Conservation (phyloP, 352 stramenopile genomes). For the Phytophthora aleatoria region DNA sequence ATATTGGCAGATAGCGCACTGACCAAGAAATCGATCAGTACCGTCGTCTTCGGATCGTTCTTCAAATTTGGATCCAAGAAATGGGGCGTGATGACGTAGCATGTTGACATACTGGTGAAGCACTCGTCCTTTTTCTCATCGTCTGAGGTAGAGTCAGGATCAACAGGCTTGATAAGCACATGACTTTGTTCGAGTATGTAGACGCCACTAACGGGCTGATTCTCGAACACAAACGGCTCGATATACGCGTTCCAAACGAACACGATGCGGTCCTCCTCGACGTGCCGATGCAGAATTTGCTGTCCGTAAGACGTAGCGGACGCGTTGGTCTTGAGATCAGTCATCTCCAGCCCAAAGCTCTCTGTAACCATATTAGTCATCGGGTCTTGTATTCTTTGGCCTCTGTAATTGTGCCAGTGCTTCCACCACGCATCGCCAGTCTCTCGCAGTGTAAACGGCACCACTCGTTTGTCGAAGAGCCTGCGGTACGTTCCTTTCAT, state of each 20-base stretch:
- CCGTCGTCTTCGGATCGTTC: constrained; percentile 29
- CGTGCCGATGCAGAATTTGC: constrained; percentile 59
- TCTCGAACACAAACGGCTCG: constrained; percentile 55
- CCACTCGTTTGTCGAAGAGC: constrained; percentile 35
- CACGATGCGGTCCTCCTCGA: constrained; percentile 58
- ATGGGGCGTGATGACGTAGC: constrained; percentile 54
- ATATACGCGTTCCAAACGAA: constrained; percentile 63
- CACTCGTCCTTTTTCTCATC: constrained; percentile 22
- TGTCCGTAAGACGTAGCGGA: constrained; percentile 52
- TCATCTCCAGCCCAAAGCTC: constrained; percentile 56
- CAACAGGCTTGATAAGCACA: constrained; percentile 51
- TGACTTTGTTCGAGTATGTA: constrained; percentile 61
- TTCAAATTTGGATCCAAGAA: constrained; percentile 36
- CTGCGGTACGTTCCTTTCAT: constrained; percentile 45
- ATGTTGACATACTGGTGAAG: constrained; percentile 54
- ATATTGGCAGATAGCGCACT: constrained; percentile 41
- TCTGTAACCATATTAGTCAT: constrained; percentile 56
- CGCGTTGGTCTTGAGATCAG: constrained; percentile 44
- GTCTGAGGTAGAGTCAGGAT: constrained; percentile 11
- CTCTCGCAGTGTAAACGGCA: constrained; percentile 39
- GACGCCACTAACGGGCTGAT: constrained; percentile 41
- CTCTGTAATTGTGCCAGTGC: constrained; percentile 33
- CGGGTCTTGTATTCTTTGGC: constrained; percentile 15
- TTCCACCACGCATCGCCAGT: constrained; percentile 47
- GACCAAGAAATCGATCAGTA: constrained; percentile 51